Base-by-base conservation (phyloP, 2,329 filamentous ascomycete species). In the Aspergillus sp. region DNA sequence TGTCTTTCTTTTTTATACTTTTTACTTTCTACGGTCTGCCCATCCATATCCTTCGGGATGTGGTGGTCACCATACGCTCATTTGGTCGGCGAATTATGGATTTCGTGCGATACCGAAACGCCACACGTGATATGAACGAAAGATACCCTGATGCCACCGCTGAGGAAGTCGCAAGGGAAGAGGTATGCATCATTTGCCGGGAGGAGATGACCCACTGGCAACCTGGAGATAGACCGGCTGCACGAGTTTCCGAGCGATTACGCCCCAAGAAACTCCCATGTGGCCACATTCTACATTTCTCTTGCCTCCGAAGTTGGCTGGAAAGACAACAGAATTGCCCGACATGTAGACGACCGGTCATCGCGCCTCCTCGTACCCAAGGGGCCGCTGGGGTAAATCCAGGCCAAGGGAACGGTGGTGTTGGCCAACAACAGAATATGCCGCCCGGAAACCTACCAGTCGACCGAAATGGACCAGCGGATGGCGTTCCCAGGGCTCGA, bases 301-400 rank as follows among this genome's bases (percentile, higher is more conserved):
- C 92, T 48, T 99, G 95, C 73, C 84, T 99, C 57, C 91, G 95
- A 74, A 96, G 93, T 73, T 99, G 95, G 95, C 83, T 99, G 26
- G 95, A 99, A 78, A 84, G 95, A 62, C 95, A 99, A 74, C 95
- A 99, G 76, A 93, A 96, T 34, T 99, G 95, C 71, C 95, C 95
- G 6, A 99, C 92, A 2, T 99, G 95, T 72, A 86, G 95, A 65
- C 85, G 90, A 50, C 88, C 93, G 15, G 95, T 96, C 15, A 78
- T 91, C 38, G 82, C 83, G 2, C 76, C 61, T 60, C 70, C 42
- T 58, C 70, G 47, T 67, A 66, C 63, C 50, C 66, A 59, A 48
- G 66, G 60, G 68, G 70, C 59, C 22, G 67, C 55, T n/a, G 65
- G 57, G 18, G 63, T 24, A 26, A 65, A 70, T 60, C 64, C 64